These are phyloP conservation scores for Aspergillus neoniger DNA, from an alignment of 2,329 filamentous ascomycete species.

Conservation along the genomic window DNA sequence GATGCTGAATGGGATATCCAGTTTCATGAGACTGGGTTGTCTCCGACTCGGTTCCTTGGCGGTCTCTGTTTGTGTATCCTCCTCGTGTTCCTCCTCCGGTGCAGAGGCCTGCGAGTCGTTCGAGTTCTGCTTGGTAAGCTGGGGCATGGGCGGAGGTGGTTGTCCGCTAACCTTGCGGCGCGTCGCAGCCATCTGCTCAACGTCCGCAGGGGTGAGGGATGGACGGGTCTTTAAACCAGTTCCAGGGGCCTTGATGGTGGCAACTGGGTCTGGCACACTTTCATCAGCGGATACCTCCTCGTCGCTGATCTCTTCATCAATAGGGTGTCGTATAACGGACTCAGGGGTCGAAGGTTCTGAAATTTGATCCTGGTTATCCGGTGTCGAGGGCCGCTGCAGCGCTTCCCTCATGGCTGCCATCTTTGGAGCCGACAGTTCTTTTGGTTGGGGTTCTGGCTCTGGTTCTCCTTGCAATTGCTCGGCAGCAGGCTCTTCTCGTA, in stretches of 20 bases:
- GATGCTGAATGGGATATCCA: conserved; percentile 75
- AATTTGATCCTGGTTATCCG: conserved; percentile 60
- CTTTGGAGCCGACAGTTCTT: conserved; percentile 51
- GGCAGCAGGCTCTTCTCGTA: conserved; percentile 36
- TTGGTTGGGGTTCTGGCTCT: conserved; percentile 36
- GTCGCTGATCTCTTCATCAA: conserved; percentile 50
- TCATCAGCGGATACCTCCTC: conserved; percentile 46
- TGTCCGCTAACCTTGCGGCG: conserved; percentile 83
- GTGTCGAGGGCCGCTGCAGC: conserved; percentile 44
- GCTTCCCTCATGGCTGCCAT: conserved; percentile 41
- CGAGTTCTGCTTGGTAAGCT: conserved; percentile 26
- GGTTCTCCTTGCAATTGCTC: conserved; percentile 29
- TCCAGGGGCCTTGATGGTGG: conserved; percentile 86
- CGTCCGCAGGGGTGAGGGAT: conserved; percentile 82
- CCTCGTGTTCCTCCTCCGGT: too few species aligned
- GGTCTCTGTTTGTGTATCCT: conserved; percentile 28
- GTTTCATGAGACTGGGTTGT: conserved; percentile 74
- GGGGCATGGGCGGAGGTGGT: conserved; percentile 45
- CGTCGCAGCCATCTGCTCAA: conserved; percentile 80
- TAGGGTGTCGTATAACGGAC: conserved; percentile 81
- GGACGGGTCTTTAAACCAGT: conserved; percentile 85
- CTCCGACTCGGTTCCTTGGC: conserved; percentile 48
- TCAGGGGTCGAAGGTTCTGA: conserved; percentile 74
- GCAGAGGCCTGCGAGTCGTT: conserved; percentile 20
- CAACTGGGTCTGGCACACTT: conserved; percentile 76